Base-by-base conservation (phyloP, 306 rosid genomes). In the Sicyos edulis region DNA sequence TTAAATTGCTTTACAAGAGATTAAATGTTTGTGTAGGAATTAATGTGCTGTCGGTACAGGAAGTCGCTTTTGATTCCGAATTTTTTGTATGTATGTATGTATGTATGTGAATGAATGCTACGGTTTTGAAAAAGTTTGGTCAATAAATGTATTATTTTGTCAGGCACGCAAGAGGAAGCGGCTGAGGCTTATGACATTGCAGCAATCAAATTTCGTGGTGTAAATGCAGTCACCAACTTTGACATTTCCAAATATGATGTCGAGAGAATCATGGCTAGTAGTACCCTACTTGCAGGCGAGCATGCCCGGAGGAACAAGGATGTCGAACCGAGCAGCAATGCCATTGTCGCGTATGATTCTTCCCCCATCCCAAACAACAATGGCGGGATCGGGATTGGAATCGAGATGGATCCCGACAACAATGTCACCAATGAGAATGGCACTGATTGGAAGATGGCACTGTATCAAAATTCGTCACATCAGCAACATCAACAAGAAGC, bases 161-260 rank as follows among this genome's bases (percentile, higher is more conserved):
- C 71, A 74, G 78, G 78, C 78, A 74, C 78, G 34, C 78, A 74
- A 63, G 72, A 74, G 78, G 72, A 74, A 74, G 78, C 78, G 8
- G 78, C 78, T 8, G 78, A 74, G 68, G 78, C 78, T 10, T 74
- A 74, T 19, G 78, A 74, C 71, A 63, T 74, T 0, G 78, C 78
- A 29, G 78, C 78, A n/a, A 64, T 74, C 60, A 74, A 63, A 64
- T 74, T 74, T 71, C 78, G 78, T n/a, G 78, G 78, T 8, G 53
- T 74, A 50, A 74, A 62, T 74, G 78, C 78, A 0, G 78, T 74
- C 37, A 74, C 78, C 71, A 74, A 74, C 37, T 74, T 74, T 47
- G 78, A 74, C 71, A 74, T 74, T 51, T 74, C 72, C 1, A 62
- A 21, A 29, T 74, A 74, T 0, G 62, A 74, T 24, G 78, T 74